Conservation (phyloP, 768 basidiomycete genomes). For the Ramaria sp. region DNA sequence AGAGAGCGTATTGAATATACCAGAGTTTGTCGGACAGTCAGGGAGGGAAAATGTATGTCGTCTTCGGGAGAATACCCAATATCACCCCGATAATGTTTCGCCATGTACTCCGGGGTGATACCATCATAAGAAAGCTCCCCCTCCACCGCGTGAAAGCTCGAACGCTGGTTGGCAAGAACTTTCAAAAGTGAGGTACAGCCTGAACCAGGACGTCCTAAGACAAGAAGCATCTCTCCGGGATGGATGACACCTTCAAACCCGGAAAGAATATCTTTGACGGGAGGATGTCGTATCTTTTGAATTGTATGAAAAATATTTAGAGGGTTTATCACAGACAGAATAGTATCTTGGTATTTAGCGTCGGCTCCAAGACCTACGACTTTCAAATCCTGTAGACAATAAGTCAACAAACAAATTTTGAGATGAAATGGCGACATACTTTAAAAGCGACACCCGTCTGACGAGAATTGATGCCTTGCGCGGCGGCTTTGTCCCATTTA, state of each 20-base stretch:
- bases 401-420: background rate
- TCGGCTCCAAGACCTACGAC: conserved; percentile 51
- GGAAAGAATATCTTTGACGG: conserved; percentile 40
- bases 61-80: conserved; percentile 77
- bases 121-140: conserved; percentile 74
- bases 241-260: conserved; percentile 46
- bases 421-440: background rate
- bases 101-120: conserved; percentile 52
- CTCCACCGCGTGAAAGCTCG: conserved; percentile 53
- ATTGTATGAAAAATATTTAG: conserved; percentile 31
- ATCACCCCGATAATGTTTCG: conserved; percentile 63
- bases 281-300: conserved; percentile 43
- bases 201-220: conserved; percentile 75
- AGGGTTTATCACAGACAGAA: conserved; percentile 56
- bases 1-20: conserved; percentile 19
- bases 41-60: conserved; percentile 75
- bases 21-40: conserved; percentile 72
- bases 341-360: conserved; percentile 42
- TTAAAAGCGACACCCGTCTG: conserved; percentile 6
- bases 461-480: conserved; percentile 7
- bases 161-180: conserved; percentile 63
- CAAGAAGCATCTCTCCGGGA: conserved; percentile 65
- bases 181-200: conserved; percentile 84
- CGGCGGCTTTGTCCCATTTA: conserved; percentile 4
- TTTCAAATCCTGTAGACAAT: conserved; percentile 28